Base-by-base conservation (phyloP, 2,329 filamentous ascomycete species). In the Arthrobotrys sphaeroides region DNA sequence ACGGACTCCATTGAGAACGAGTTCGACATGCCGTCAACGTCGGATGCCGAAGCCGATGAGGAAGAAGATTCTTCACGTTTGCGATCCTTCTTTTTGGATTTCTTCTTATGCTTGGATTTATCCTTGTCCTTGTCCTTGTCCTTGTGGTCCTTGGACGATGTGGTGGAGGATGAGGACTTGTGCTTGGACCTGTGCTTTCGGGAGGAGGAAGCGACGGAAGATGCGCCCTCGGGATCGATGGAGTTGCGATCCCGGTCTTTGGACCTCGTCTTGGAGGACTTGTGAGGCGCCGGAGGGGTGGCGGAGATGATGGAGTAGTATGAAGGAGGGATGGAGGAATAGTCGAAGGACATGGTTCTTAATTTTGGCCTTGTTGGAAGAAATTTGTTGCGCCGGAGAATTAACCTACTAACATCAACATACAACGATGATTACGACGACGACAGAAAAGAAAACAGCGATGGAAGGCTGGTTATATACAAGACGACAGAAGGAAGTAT, bases 161-260 rank as follows among this genome's bases (percentile, higher is more conserved):
- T n/a, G n/a, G n/a, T n/a, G n/a, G n/a, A 66, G 2, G 31, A 45
- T 6, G 61, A 57, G 10, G 62, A 62, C 31, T 59, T 67, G 45
- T 68, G 55, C n/a, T 62, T 74, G 36, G 69, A 67, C 18, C 57
- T 67, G 61, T 74, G 61, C 31, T 74, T 74, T 42, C 60, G 60
- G 12, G 66, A 40, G 53, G 42, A 66, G n/a, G 69, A 49, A 22
- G 42, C 28, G 10, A 53, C 18, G 36, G 36, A 31, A 38, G 47
- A 10, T 26, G 59, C 53, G 53, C 42, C 62, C 43, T 64, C 70
- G 53, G 70, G 38, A 68, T 64, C 70, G 24, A 74, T 10, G 4
- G n/a, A n/a, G n/a, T 12, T 22, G 16, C 40, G 53, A 64, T 67
- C 64, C 64, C 55, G 62, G 57, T 62, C 28, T 55, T 64, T 74